phyloP scores from a whole-genome alignment of 805 yeast genomes.

The Yarrowia divulgata region DNA sequence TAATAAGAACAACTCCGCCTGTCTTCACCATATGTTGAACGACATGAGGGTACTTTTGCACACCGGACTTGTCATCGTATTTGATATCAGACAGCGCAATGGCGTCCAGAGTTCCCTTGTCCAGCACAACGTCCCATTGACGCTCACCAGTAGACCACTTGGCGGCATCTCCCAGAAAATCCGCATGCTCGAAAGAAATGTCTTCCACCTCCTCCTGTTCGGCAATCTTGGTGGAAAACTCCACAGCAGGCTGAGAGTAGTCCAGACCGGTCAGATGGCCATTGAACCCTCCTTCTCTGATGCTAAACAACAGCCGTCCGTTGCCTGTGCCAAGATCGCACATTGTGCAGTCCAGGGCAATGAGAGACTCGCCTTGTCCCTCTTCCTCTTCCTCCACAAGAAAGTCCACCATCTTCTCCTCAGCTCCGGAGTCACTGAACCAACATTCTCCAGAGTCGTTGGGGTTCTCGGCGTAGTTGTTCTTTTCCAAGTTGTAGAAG shows the following conservation, averaged over 20 bases:
- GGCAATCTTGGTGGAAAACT: conserved; percentile 72
- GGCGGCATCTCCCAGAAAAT: conserved; percentile 60
- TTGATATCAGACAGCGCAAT: conserved; percentile 79
- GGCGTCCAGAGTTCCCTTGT: conserved; percentile 97
- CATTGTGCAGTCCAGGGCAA: conserved; percentile 51
- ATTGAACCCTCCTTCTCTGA: conserved; percentile 68
- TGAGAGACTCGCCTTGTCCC: conserved; percentile 43
- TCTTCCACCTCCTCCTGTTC: conserved; percentile 45
- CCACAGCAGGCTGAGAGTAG: conserved; percentile 80
- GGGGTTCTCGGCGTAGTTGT: conserved; percentile 74
- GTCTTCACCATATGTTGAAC: conserved; percentile 63
- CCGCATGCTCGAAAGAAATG: conserved; percentile 69
- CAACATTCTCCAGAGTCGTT: conserved; percentile 94
- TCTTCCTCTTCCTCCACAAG: conserved; percentile 57
- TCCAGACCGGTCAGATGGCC: conserved; percentile 78
- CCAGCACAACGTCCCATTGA: conserved; percentile 77
- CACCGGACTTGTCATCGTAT: conserved; percentile 53
- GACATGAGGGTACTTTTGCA: conserved; percentile 59
- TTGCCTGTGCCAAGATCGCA: conserved; percentile 96
- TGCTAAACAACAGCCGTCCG: conserved; percentile 82
- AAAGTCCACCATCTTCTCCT: conserved; percentile 78
- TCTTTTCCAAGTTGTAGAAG: conserved; percentile 75
- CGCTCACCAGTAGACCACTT: conserved; percentile 49
- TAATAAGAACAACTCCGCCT: conserved; percentile 70
- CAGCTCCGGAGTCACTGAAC: conserved; percentile 97